Conservation (phyloP, 768 basidiomycete species). For the Russula virescens region DNA sequence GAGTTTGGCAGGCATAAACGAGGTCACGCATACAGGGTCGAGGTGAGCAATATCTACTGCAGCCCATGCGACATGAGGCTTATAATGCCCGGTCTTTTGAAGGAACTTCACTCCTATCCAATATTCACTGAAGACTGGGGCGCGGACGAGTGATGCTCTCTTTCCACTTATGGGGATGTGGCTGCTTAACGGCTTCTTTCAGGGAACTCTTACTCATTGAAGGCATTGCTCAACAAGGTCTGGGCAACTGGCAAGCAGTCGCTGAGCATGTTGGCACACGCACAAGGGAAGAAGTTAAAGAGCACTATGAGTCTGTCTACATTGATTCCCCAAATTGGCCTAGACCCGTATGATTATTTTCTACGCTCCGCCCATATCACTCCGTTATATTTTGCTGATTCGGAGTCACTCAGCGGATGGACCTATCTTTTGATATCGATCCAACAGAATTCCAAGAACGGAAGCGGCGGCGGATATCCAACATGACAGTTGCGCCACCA, state of each 20-base stretch:
- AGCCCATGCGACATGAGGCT: constrained; percentile 13
- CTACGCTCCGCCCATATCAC: neutral
- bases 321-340: constrained; percentile 77
- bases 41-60: constrained; percentile 45
- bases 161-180: neutral
- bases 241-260: constrained; percentile 97
- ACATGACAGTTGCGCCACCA: constrained; percentile 53
- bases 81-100: constrained; percentile 5
- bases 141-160: constrained; percentile 76
- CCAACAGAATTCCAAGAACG: constrained; percentile 80
- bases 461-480: constrained; percentile 84
- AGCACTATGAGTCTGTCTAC: constrained; percentile 81
- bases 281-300: constrained; percentile 88
- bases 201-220: constrained; percentile 89
- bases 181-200: constrained; percentile 9
- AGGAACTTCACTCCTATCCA: constrained; percentile 96
- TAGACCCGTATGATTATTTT: constrained; percentile 53
- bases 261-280: constrained; percentile 92
- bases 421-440: constrained; percentile 63
- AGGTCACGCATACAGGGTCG: constrained; percentile 85
- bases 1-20: constrained; percentile 83
- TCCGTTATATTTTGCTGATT: constrained; percentile 18
- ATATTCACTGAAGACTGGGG: constrained; percentile 97
- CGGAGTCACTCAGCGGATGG: constrained; percentile 33
- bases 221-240: constrained; percentile 77